These are phyloP conservation scores for Naganishia vaughanmartiniae DNA, from an alignment of 768 basidiomycete genomes.

Conservation along the genomic window DNA sequence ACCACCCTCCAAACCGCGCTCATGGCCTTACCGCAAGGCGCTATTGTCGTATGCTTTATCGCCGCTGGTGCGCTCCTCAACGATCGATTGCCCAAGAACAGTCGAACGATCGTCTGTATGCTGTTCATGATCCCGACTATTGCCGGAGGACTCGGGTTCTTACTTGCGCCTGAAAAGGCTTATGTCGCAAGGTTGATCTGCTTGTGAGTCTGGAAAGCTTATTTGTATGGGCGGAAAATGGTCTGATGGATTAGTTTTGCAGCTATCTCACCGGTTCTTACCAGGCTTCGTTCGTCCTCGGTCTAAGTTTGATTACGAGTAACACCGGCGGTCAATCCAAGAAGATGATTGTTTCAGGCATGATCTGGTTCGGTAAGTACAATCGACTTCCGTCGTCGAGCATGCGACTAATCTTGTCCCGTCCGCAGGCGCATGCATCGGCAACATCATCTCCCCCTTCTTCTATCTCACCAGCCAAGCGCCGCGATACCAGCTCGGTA, in stretches of 20 bases:
- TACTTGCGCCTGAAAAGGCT: constrained; percentile 48
- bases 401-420: constrained; percentile 1
- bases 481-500: constrained; percentile 49
- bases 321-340: constrained; percentile 55
- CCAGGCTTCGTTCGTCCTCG: constrained; percentile 49
- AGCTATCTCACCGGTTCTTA: constrained; percentile 50
- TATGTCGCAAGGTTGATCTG: constrained; percentile 50
- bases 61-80: constrained; percentile 46
- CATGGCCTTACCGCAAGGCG: constrained; percentile 52
- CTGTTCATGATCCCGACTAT: constrained; percentile 52
- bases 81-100: constrained; percentile 43
- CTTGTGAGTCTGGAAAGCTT: constrained; percentile 38
- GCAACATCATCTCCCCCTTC: constrained; percentile 25
- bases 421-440: constrained; percentile 14
- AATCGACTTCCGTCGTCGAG: constrained; percentile 45
- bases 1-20: constrained; percentile 48
- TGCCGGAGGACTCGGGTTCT: constrained; percentile 49
- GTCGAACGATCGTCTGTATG: constrained; percentile 44
- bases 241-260: neutral
- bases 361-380: constrained; percentile 51
- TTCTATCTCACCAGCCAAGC: constrained; percentile 37
- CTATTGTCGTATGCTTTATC: constrained; percentile 50
- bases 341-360: constrained; percentile 47
- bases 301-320: constrained; percentile 51
- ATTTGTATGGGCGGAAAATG: neutral